Conservation (phyloP, 495 filamentous ascomycete species). For the Hypoxylon crocopeplum region DNA sequence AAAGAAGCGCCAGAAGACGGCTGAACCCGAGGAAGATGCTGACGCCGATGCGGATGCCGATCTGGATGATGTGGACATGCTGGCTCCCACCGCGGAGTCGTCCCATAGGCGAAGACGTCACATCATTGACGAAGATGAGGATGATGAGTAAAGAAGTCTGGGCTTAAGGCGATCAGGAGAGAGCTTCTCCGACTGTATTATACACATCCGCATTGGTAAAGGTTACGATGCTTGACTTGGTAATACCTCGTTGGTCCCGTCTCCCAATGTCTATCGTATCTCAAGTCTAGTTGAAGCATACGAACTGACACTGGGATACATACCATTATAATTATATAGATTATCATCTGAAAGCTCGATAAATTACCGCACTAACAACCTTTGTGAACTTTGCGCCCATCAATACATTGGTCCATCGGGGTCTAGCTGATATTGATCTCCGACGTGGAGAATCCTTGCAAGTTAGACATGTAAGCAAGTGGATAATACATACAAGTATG, state of each 20-base stretch:
- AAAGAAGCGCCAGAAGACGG: conserved; percentile 56
- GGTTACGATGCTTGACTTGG: not conserved
- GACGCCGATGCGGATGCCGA: conserved; percentile 53
- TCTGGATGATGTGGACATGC: conserved; percentile 52
- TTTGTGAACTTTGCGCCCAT: too few species aligned
- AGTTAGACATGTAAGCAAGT: not conserved
- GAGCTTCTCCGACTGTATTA: conserved; percentile 13
- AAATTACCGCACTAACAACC: too few species aligned
- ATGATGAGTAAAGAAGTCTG: conserved; percentile 41
- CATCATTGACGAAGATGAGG: conserved; percentile 59
- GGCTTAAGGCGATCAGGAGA: not conserved
- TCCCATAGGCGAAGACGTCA: conserved; percentile 45
- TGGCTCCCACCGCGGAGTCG: conserved; percentile 40
- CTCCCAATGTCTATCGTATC: too few species aligned
- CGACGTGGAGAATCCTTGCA: conserved; percentile 21
- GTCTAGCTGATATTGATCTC: too few species aligned
- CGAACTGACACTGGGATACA: too few species aligned
- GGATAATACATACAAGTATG: not conserved
- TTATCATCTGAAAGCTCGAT: too few species aligned
- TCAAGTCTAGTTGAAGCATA: too few species aligned
- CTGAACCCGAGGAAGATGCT: conserved; percentile 51
- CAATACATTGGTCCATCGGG: too few species aligned
- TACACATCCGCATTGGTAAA: conserved; percentile 1
- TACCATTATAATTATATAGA: too few species aligned
- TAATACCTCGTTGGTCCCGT: not conserved